phyloP scores from a whole-genome alignment of 2,329 filamentous ascomycete species.

The Colletotrichum sp. region DNA sequence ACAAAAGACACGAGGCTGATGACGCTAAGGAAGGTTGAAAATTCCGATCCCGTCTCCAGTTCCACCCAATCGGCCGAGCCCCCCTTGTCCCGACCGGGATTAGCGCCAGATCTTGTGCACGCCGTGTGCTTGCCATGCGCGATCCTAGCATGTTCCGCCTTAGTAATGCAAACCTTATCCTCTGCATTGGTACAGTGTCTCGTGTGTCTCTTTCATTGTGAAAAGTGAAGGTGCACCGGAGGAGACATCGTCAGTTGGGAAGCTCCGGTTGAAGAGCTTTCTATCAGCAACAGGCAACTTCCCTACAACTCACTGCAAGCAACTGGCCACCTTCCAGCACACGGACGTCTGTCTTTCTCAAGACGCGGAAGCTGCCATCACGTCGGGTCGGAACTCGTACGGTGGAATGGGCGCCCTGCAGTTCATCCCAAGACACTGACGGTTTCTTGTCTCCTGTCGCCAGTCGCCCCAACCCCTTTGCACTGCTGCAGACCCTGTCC shows the following conservation, averaged over 20 bases:
- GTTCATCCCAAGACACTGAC: conserved; percentile 16
- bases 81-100: background rate
- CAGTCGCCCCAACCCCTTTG: background rate
- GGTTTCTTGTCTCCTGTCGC: background rate
- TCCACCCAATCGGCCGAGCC: conserved; percentile 8
- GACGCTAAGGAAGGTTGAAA: conserved; percentile 7
- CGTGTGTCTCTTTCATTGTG: background rate
- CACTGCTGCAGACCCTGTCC: conserved; percentile 16
- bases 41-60: conserved; percentile 14
- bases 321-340: background rate
- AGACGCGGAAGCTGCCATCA: background rate
- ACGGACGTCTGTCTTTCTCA: background rate
- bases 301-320: background rate
- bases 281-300: background rate
- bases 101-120: conserved; percentile 20
- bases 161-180: conserved; percentile 23
- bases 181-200: conserved; percentile 15
- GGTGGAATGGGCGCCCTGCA: background rate
- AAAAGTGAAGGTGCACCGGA: background rate
- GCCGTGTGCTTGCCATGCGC: conserved; percentile 5
- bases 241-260: background rate
- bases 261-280: background rate
- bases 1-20: conserved; percentile 16
- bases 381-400: background rate
- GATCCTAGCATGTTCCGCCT: conserved; percentile 10